These are phyloP conservation scores for Straminergon stramineum DNA, from an alignment of 225 moss, liverwort and hornwort species.

Conservation along the genomic window DNA sequence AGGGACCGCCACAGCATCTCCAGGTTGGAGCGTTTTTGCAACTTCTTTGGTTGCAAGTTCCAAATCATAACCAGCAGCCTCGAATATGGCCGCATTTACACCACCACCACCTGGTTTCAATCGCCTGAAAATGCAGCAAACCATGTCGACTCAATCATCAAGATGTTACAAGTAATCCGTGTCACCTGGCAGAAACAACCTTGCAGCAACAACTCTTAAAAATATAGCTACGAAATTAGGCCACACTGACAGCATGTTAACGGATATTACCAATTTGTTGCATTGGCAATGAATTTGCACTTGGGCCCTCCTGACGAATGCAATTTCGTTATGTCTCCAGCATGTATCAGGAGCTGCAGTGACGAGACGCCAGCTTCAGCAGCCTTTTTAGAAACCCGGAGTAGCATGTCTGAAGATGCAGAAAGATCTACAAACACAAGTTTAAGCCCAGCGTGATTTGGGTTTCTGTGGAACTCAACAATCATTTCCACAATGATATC, in stretches of 20 bases:
- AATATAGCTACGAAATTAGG: no score
- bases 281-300: constrained; percentile 75
- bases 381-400: constrained; percentile 52
- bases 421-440: constrained; percentile 67
- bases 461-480: constrained; percentile 33
- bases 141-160: constrained; percentile 1
- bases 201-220: no score
- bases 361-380: constrained; percentile 38
- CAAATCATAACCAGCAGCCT: constrained; percentile 71
- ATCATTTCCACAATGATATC: constrained; percentile 46
- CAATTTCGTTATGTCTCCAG: constrained; percentile 76
- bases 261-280: constrained; percentile 56
- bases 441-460: constrained; percentile 35
- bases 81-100: constrained; percentile 80
- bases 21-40: constrained; percentile 52
- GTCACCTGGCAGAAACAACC: not conserved
- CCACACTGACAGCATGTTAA: no score
- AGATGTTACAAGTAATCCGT: not conserved
- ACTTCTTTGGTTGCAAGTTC: constrained; percentile 53
- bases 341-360: constrained; percentile 44
- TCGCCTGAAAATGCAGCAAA: constrained; percentile 41
- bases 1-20: constrained; percentile 53
- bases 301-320: constrained; percentile 51
- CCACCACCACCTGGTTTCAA: constrained; percentile 91
- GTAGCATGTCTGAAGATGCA: constrained; percentile 61